These are phyloP conservation scores for Solanum pimpinellifolium DNA, from an alignment of 257 asterid genomes.

Conservation along the genomic window DNA sequence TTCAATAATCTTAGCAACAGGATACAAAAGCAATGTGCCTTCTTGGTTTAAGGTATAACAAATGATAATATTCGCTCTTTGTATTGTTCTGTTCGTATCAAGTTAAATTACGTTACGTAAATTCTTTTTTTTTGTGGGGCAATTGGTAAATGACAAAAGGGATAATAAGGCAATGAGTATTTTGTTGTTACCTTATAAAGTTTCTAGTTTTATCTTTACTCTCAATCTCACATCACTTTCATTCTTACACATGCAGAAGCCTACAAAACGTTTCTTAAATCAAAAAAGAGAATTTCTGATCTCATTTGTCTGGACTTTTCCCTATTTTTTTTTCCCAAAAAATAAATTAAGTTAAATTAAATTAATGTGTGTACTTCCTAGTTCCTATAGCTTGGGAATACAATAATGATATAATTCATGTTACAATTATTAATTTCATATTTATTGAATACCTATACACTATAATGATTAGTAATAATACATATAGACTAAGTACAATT, in stretches of 20 bases:
- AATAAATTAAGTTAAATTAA: background rate
- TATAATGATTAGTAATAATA: background rate
- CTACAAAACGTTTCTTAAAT: conserved; percentile 61
- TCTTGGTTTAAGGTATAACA: conserved; percentile 72
- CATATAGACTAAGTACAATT: background rate
- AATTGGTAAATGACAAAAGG: background rate
- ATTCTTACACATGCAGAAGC: conserved; percentile 52
- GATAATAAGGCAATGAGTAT: background rate
- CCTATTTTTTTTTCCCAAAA: conserved; percentile 1
- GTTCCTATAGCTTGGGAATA: background rate
- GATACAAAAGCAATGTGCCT: conserved; percentile 93
- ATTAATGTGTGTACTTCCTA: background rate
- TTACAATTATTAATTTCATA: background rate
- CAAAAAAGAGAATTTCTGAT: conserved; percentile 69
- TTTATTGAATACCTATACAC: background rate
- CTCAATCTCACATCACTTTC: conserved; percentile 55
- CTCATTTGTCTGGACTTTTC: conserved; percentile 64
- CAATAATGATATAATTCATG: background rate
- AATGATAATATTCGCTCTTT: background rate
- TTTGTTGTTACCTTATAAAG: background rate
- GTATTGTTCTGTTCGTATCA: no score
- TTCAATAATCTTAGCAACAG: conserved; percentile 78
- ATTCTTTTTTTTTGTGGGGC: background rate
- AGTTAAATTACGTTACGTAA: background rate
- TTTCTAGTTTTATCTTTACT: conserved; percentile 10